phyloP scores from a whole-genome alignment of 495 filamentous ascomycete species.

The Recurvomyces mirabilis region DNA sequence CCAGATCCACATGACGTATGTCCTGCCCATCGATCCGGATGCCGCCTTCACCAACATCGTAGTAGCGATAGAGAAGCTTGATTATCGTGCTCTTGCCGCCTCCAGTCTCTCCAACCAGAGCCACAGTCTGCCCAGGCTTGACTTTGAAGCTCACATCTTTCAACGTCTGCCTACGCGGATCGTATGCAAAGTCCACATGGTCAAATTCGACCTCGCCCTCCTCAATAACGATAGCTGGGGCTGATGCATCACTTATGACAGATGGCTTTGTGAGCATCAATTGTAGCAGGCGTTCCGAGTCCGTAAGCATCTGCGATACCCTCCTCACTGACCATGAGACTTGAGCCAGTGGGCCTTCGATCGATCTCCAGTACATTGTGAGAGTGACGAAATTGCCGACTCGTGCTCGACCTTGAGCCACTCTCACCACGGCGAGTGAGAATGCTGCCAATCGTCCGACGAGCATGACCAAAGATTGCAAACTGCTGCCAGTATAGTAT shows the following conservation, averaged over 20 bases:
- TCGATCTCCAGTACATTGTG: conserved; percentile 51
- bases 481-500: conserved; percentile 29
- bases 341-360: conserved; percentile 46
- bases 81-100: conserved; percentile 68
- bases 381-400: conserved; percentile 63
- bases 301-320: conserved; percentile 51
- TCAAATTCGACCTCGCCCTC: conserved; percentile 54
- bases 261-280: conserved; percentile 57
- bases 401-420: conserved; percentile 42
- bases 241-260: conserved; percentile 44
- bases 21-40: conserved; percentile 69
- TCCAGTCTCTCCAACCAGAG: conserved; percentile 67
- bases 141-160: conserved; percentile 51
- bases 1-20: conserved; percentile 54
- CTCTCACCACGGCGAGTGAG: conserved; percentile 58
- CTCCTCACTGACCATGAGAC: conserved; percentile 47
- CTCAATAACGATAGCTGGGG: conserved; percentile 43
- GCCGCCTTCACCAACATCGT: conserved; percentile 51
- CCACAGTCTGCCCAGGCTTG: conserved; percentile 49
- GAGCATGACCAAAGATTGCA: conserved; percentile 50
- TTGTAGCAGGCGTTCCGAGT: conserved; percentile 60
- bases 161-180: conserved; percentile 53
- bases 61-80: conserved; percentile 56
- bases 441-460: conserved; percentile 51
- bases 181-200: conserved; percentile 59